Conservation (phyloP, 1,139 yeast species). For the Yamadazyma diospyri region DNA sequence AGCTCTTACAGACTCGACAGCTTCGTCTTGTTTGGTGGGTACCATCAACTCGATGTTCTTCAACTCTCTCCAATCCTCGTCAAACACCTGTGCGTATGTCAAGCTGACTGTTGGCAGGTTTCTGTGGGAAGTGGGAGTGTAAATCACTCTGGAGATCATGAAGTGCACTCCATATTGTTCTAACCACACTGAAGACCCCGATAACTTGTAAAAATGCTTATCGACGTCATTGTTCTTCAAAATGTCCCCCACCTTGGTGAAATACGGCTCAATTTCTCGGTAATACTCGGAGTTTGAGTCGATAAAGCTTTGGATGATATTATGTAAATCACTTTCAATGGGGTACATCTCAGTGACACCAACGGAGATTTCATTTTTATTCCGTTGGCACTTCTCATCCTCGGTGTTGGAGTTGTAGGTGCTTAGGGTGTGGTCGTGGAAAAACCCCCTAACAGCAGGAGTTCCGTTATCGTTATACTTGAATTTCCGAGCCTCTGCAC, state of each 20-base stretch:
- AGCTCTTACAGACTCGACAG: constrained; percentile 12
- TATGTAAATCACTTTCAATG: background rate
- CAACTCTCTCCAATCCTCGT: constrained; percentile 28
- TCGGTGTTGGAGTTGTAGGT: background rate
- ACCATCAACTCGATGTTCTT: constrained; percentile 22
- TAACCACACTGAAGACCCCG: constrained; percentile 49
- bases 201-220: constrained; percentile 39
- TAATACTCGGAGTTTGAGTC: constrained; percentile 9
- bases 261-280: constrained; percentile 18
- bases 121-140: constrained; percentile 23
- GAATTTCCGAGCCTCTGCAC: too few relatives aligned
- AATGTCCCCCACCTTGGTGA: constrained; percentile 18
- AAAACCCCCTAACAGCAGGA: background rate
- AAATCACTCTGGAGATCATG: constrained; percentile 37
- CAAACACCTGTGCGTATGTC: constrained; percentile 28
- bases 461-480: background rate
- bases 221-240: constrained; percentile 15
- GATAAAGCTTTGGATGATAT: background rate
- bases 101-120: constrained; percentile 27
- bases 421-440: background rate
- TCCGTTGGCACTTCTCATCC: background rate
- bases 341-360: background rate
- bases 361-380: background rate
- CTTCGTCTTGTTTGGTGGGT: constrained; percentile 15
- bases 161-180: constrained; percentile 45